Conservation (phyloP, 225 moss, liverwort and hornwort genomes). For the Straminergon stramineum region DNA sequence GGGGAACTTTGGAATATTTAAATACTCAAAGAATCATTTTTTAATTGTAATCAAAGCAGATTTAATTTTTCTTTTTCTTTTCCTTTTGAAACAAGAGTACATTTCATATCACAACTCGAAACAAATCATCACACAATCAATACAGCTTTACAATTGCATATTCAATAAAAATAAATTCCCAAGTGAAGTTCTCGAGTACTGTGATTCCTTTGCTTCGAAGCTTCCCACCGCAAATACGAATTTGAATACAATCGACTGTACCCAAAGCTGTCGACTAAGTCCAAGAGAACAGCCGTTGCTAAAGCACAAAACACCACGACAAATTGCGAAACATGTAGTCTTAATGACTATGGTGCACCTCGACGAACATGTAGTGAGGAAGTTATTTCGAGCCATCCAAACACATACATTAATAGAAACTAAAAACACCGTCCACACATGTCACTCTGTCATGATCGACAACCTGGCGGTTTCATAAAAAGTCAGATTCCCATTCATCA, state of each 20-base stretch:
- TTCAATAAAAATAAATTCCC: not conserved
- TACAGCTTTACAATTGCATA: not conserved
- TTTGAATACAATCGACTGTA: not conserved
- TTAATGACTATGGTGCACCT: not conserved
- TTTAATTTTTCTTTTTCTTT: no score
- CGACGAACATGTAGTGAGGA: not conserved
- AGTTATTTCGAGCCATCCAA: not conserved
- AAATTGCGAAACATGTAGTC: not conserved
- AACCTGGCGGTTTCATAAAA: not conserved
- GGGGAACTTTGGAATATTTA: not conserved
- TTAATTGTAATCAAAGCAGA: not conserved
- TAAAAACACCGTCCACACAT: not conserved
- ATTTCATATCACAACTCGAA: not conserved
- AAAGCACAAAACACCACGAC: not conserved
- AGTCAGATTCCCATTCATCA: not conserved
- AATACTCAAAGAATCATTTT: not conserved
- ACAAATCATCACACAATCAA: not conserved
- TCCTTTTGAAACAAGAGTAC: no score
- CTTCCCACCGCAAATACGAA: not conserved
- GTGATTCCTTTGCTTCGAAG: not conserved
- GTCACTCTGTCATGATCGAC: not conserved
- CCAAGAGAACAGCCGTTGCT: not conserved
- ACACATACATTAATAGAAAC: not conserved
- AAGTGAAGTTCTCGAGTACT: not conserved
- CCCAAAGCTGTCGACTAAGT: not conserved